Evolutionary conservation across 2,329 filamentous ascomycete species (phyloP), one percentile per base, ranked within the genome.

Genomic region (Pleomassaria siparia): DNA sequence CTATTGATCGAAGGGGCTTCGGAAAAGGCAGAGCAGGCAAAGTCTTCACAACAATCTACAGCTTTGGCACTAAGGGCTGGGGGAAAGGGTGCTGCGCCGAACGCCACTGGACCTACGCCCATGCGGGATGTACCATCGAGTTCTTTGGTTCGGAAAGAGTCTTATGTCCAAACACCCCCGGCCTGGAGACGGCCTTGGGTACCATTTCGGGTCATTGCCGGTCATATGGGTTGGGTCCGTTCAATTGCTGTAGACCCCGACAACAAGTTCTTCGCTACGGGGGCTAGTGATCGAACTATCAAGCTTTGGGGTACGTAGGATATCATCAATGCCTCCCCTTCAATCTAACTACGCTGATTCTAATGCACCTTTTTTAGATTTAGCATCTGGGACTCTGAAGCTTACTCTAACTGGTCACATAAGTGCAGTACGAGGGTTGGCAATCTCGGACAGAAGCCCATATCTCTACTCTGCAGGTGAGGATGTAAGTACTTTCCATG

Each of bases 271-370:
- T 99, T 99, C 70, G 94, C 91, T 16, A 95, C 89, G 60, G 94
- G 94, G 52, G 91, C 92, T 6, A 95, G 92, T 46, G 94, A 99
- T 70, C 81, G 95, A 43, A 97, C 92, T 1, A 96, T 99, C 74
- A 99, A 99, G 77, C 95, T 99, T 54, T 99, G 92, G 92, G 92
- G n/a, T n/a, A n/a, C n/a, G n/a, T n/a, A n/a, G n/a, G n/a, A n/a
- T n/a, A n/a, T n/a, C n/a, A n/a, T n/a, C n/a, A n/a, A n/a, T n/a
- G n/a, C n/a, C n/a, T n/a, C n/a, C n/a, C n/a, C n/a, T n/a, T n/a
- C n/a, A n/a, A n/a, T n/a, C n/a, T n/a, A n/a, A n/a, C n/a, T n/a
- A n/a, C n/a, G n/a, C n/a, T n/a, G n/a, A n/a, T n/a, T n/a, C n/a
- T n/a, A n/a, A n/a, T n/a, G n/a, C n/a, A n/a, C n/a, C n/a, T n/a